Percentiles rank a stretch among this genome's conserved stretches.
These are phyloP conservation scores for Myxozyma nipponensis DNA, from an alignment of 805 yeast species.

Conservation along the genomic window DNA sequence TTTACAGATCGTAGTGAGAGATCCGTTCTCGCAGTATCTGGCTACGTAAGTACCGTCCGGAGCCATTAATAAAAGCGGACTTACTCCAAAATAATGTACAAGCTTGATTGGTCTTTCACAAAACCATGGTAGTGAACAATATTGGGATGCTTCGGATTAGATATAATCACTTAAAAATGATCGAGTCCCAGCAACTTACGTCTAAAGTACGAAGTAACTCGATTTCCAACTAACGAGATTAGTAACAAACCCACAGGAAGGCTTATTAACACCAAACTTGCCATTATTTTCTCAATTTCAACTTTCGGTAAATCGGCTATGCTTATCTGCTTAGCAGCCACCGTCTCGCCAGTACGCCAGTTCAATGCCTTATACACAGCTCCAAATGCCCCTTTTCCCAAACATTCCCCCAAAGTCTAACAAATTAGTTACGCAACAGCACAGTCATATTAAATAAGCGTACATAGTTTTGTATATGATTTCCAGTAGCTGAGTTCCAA, in stretches of 20 bases:
- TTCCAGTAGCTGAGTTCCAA: neutral
- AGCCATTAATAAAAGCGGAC: conserved; percentile 28
- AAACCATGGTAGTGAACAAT: conserved; percentile 68
- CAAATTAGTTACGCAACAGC: neutral
- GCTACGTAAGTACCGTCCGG: neutral
- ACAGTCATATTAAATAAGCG: neutral
- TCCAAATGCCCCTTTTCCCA: conserved; percentile 93
- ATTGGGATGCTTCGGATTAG: conserved; percentile 47
- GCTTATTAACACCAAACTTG: conserved; percentile 36
- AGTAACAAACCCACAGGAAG: conserved; percentile 26
- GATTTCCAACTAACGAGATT: conserved; percentile 57
- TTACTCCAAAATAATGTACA: conserved; percentile 61
- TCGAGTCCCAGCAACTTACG: conserved; percentile 13
- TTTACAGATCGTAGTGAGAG: conserved; percentile 53
- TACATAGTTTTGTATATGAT: conserved; percentile 10
- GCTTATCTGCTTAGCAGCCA: conserved; percentile 77
- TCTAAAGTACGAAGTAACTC: conserved; percentile 59
- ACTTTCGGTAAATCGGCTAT: conserved; percentile 41
- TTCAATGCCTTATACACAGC: conserved; percentile 75
- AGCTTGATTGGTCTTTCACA: conserved; percentile 49
- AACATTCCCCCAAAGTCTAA: conserved; percentile 48
- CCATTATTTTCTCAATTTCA: conserved; percentile 39
- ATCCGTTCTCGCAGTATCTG: conserved; percentile 55
- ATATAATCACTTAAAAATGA: too few species aligned
- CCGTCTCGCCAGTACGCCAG: conserved; percentile 57